Evolutionary conservation across 805 yeast species (phyloP), one percentile per base, ranked within the genome.

Genomic region (Saturnispora besseyi): DNA sequence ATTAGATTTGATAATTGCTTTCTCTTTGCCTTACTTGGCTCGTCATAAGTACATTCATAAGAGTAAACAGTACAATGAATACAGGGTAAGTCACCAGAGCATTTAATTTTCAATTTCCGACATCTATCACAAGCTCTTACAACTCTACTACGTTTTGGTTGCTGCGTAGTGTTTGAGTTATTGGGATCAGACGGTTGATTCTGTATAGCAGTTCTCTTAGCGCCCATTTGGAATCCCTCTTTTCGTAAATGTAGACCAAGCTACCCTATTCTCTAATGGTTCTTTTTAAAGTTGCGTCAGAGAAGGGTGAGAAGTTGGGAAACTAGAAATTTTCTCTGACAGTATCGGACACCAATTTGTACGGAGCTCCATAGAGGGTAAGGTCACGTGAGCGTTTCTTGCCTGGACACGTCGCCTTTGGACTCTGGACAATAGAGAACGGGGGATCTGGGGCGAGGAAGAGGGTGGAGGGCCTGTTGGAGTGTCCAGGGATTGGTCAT

Each of bases 21-120:
- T 59, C 77, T 78, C 44, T 63, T 62, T 3, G 61, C 45, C 18
- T 62, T 45, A 42, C 56, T 59, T 9, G 95, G 91, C 59, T 86
- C 87, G 60, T 84, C 86, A 62, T 88, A 88, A 0, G 95, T 79
- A 66, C 96, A 88, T 51, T 79, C 84, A 64, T 84, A 86, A 21
- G 87, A 79, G 66, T 87, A 89, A 1, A 87, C 96, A 1, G 96
- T 84, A 62, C 96, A 88, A 46, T 70, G 72, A 8, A 70, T 64
- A 53, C 82, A 77, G 3, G 81, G 80, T 37, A 62, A 58, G 15
- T 64, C 67, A 8, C 80, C 78, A 46, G 78, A 75, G 56, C 82
- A 77, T 55, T 74, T 76, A 53, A 75, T 72, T 58, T 77, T 77
- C 45, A 76, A 62, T 57, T 67, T 69, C 33, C 81, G 63, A 55